Evolutionary conservation across 306 rosid species (phyloP).

Genomic region (Chamaecrista fasciculata): DNA sequence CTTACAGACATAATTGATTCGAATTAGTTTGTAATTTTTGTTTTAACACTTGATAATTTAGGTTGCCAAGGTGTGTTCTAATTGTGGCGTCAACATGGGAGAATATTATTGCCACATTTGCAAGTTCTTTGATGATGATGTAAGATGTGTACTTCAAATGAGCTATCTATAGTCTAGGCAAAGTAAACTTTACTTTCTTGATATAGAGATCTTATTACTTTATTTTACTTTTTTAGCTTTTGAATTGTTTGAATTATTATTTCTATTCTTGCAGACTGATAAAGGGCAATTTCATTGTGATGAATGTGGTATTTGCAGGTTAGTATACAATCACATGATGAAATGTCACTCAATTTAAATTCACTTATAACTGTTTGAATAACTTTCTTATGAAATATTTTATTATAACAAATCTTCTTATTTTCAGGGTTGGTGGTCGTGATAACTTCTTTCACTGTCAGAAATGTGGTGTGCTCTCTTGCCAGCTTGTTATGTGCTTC

Average conservation of each 20-base stretch:
- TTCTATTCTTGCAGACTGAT: slow-evolving; percentile 43
- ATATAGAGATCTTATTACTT: background rate
- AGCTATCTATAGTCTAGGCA: background rate
- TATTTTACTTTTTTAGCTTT: slow-evolving; percentile 1
- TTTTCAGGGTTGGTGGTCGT: slow-evolving; percentile 57
- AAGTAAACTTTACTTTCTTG: background rate
- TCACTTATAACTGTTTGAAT: slow-evolving; percentile 7
- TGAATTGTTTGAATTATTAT: slow-evolving; percentile 6
- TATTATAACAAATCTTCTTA: slow-evolving; percentile 16
- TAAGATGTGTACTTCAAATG: slow-evolving; percentile 21
- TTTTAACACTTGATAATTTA: slow-evolving; percentile 5
- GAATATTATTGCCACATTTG: slow-evolving; percentile 65
- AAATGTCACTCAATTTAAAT: background rate
- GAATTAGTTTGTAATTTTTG: background rate
- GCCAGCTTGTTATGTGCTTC: background rate
- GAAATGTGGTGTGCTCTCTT: slow-evolving; percentile 55
- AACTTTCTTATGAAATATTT: background rate
- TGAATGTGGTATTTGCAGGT: slow-evolving; percentile 85
- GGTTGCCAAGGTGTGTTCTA: slow-evolving; percentile 65
- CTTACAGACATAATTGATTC: background rate
- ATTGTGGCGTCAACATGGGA: slow-evolving; percentile 66
- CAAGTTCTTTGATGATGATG: slow-evolving; percentile 68
- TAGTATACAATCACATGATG: slow-evolving; percentile 12
- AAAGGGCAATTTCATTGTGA: slow-evolving; percentile 69
- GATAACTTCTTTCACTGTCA: slow-evolving; percentile 66